These are phyloP conservation scores for Hortiboletus campestris DNA, from an alignment of 768 basidiomycete species.

Conservation along the genomic window DNA sequence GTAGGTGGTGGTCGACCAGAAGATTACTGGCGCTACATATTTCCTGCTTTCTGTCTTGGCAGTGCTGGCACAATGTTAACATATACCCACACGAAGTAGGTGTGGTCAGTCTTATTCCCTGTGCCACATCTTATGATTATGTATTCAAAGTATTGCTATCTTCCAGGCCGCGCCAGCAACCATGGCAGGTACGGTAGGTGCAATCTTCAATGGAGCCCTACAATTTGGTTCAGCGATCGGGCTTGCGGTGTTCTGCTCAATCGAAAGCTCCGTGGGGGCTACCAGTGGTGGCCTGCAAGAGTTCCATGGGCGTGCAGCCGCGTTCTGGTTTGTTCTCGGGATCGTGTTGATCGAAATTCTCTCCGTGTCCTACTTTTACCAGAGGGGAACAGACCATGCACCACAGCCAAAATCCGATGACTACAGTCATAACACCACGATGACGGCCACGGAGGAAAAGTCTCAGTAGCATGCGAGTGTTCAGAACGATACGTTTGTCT, in stretches of 20 bases:
- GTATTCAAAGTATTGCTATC: slow-evolving; percentile 43
- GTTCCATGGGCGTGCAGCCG: slow-evolving; percentile 43
- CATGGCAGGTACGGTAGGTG: slow-evolving; percentile 54
- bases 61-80: slow-evolving; percentile 44
- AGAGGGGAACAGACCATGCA: slow-evolving; percentile 12
- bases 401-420: neutral
- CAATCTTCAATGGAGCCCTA: slow-evolving; percentile 53
- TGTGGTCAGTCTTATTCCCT: neutral
- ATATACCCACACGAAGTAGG: slow-evolving; percentile 50
- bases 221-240: slow-evolving; percentile 54
- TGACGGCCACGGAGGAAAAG: neutral
- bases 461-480: neutral
- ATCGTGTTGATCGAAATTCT: slow-evolving; percentile 34
- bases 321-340: slow-evolving; percentile 45
- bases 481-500: neutral
- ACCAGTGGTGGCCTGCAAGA: slow-evolving; percentile 29
- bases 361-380: slow-evolving; percentile 37
- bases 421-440: neutral
- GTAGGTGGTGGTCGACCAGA: slow-evolving; percentile 39
- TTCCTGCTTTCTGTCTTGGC: slow-evolving; percentile 51
- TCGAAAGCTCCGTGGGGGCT: slow-evolving; percentile 44
- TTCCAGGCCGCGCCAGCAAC: slow-evolving; percentile 46
- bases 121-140: neutral
- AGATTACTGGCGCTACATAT: slow-evolving; percentile 46
- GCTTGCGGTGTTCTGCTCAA: slow-evolving; percentile 46